Conservation (phyloP, 108 stramenopile species). For the Nitzschia sp. region DNA sequence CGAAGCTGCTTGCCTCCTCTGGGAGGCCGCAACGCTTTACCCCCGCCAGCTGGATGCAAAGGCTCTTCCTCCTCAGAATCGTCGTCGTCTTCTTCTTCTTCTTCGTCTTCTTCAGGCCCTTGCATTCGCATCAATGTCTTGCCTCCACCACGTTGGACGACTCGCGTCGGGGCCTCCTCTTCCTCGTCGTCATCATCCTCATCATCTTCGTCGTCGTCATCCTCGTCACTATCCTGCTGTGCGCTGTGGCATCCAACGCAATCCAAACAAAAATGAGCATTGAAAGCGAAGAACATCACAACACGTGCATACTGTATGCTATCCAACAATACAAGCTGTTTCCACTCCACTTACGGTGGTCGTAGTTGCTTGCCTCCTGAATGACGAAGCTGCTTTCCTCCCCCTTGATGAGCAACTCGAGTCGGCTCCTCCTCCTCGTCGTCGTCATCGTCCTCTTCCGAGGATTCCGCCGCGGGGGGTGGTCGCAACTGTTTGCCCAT, state of each 20-base stretch:
- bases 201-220: constrained; percentile 52
- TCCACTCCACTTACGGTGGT: constrained; percentile 47
- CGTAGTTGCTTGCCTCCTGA: constrained; percentile 74
- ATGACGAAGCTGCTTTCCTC: constrained; percentile 74
- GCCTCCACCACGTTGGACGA: constrained; percentile 49
- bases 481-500: constrained; percentile 60
- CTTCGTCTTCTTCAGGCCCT: constrained; percentile 36
- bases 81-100: constrained; percentile 44
- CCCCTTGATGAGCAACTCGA: constrained; percentile 32
- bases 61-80: constrained; percentile 36
- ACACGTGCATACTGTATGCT: neutral
- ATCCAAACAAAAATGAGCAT: too few species aligned
- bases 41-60: constrained; percentile 29
- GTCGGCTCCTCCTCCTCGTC: constrained; percentile 36
- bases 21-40: constrained; percentile 43
- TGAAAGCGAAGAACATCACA: neutral
- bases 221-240: constrained; percentile 36
- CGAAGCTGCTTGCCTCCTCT: constrained; percentile 25
- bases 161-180: constrained; percentile 25
- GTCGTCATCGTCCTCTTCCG: constrained; percentile 36
- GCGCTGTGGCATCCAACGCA: constrained; percentile 15
- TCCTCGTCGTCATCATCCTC: constrained; percentile 48
- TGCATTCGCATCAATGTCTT: constrained; percentile 53
- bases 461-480: constrained; percentile 31
- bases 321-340: neutral